phyloP scores from a whole-genome alignment of 805 yeast species.

The Scheffersomyces amazonensis region DNA sequence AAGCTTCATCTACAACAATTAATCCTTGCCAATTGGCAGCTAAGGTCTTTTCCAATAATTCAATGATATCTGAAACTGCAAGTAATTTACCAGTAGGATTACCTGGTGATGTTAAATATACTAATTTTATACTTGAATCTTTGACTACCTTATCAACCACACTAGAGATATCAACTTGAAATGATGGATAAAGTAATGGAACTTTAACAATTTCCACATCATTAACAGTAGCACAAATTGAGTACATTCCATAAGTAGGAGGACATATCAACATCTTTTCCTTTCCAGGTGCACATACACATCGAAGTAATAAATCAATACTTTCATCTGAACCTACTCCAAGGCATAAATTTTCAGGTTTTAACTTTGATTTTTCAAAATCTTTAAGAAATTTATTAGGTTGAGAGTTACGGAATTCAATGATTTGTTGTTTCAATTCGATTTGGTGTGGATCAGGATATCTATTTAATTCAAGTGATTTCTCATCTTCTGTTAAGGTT shows the following conservation, averaged over 20 bases:
- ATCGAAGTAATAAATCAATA: constrained; percentile 83
- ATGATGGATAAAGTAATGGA: constrained; percentile 54
- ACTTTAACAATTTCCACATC: constrained; percentile 78
- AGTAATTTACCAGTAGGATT: constrained; percentile 85
- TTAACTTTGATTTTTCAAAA: constrained; percentile 21
- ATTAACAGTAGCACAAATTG: constrained; percentile 85
- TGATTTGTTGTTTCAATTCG: constrained; percentile 67
- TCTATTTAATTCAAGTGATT: constrained; percentile 64
- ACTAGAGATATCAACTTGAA: constrained; percentile 54
- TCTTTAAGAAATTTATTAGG: constrained; percentile 21
- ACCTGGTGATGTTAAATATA: constrained; percentile 92
- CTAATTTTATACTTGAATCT: constrained; percentile 67
- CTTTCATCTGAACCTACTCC: constrained; percentile 99
- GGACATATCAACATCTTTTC: constrained; percentile 87
- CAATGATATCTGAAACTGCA: constrained; percentile 30
- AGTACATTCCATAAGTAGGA: constrained; percentile 97
- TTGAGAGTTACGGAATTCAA: constrained; percentile 65
- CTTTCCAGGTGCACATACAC: constrained; percentile 75
- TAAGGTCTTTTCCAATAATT: constrained; percentile 43
- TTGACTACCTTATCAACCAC: constrained; percentile 48
- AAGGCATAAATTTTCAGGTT: constrained; percentile 72
- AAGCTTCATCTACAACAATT: constrained; percentile 91
- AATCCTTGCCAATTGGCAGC: constrained; percentile 65
- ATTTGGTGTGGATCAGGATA: constrained; percentile 97
- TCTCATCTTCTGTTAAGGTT: constrained; percentile 43